Base-by-base conservation (phyloP, 139 green algal species). In the Trebouxia sp. region DNA sequence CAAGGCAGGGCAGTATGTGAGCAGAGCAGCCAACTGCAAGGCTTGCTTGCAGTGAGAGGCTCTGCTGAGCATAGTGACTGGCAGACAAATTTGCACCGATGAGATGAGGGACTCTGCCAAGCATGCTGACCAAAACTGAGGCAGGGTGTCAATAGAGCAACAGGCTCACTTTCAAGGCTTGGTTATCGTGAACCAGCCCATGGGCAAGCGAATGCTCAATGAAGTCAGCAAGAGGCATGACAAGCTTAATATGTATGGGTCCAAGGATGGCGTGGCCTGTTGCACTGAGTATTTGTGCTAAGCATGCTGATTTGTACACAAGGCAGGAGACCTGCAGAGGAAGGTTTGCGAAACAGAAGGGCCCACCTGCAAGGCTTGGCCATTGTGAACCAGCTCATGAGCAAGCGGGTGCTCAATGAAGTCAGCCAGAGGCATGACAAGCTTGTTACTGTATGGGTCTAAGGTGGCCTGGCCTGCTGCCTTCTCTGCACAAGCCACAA, bases 101-200 rank as follows among this genome's bases (percentile, higher is more conserved):
- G n/a, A n/a, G n/a, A n/a, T n/a, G n/a, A n/a, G n/a, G n/a, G n/a
- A n/a, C n/a, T n/a, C n/a, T 58, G 50, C 2, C 22, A 58, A 22
- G 50, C 50, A 58, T 17, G 22, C 50, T 3, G 50, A 58, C 22
- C 20, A 17, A 6, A 28, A 3, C 2, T 22, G 35, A 35, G 14
- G 56, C 56, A 39, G 24, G 9, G 26, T 3, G 15, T 35, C 56
- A 38, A 12, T 22, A 17, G n/a, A n/a, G n/a, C n/a, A n/a, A 65
- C 20, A 0, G 28, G 8, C 65, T 0, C 65, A 91, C 91, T 89
- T 95, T 91, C 67, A 95, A 85, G 0, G 87, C 67, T 32, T 87
- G 77, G 2, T 90, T 91, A 47, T 97, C 92, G 86, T 97, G 90
- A 43, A 98, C 69, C 72, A 95, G 85, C 66, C 97, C 92, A 5